Evolutionary conservation across 306 rosid genomes (phyloP), one percentile per base, ranked within the genome.

Genomic region (Psophocarpus tetragonolobus): DNA sequence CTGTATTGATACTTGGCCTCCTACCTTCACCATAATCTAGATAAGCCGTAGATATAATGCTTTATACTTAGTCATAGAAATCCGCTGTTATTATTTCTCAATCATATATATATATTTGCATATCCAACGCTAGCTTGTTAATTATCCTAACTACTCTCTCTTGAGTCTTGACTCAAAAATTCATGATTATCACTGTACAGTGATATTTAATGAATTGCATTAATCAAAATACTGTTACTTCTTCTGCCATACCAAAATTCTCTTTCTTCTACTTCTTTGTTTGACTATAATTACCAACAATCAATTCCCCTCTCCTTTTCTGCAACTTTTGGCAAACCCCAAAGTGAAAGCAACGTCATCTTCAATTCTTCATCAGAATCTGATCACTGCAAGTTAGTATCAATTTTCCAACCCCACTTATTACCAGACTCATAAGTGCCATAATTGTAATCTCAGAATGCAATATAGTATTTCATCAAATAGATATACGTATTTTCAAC

Each of bases 291-390:
- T 30, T 65, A 41, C 36, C 12, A 10, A 3, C 75, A 20, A 67
- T 68, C 75, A 33, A 38, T 36, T 65, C 44, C 42, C 48, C 30
- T 33, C 39, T 36, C 69, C 11, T 36, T 73, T 32, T 61, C 23
- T 26, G 56, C 32, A 64, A 61, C 65, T 64, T 61, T 71, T 30
- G 45, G n/a, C 63, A 35, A 74, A 65, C 70, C 21, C 21, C 56
- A 56, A 57, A 14, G 73, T 9, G 78, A 76, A 60, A 30, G 79
- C 35, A 63, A 63, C 81, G 79, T 71, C 82, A 63, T 71, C 71
- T 58, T 62, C 79, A 24, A n/a, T n/a, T 71, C 21, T n/a, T n/a
- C n/a, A n/a, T n/a, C n/a, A n/a, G n/a, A 15, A 57, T 29, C 35
- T 38, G 14, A 60, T 75, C 21, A 29, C 4, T 14, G 9, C 10